A percentile compares a stretch with the other conserved stretches of the same genome.
These are phyloP conservation scores for Gelatoporia subvermispora DNA, from an alignment of 768 basidiomycete species.

Conservation along the genomic window DNA sequence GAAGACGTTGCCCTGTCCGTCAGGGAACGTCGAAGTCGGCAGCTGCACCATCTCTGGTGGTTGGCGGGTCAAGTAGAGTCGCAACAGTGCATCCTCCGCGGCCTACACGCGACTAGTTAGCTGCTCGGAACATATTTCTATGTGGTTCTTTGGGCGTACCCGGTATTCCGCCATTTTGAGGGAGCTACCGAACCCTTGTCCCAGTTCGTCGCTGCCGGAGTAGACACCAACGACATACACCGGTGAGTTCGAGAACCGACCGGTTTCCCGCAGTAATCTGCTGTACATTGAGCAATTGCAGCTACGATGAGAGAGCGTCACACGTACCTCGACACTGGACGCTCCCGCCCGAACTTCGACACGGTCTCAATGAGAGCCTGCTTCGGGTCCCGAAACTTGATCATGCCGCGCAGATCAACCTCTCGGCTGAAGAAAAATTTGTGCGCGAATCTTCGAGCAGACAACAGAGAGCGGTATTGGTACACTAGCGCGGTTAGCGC, in stretches of 20 bases:
- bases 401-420: conserved; percentile 71
- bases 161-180: conserved; percentile 94
- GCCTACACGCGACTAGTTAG: conserved; percentile 41
- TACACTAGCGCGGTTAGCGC: conserved; percentile 86
- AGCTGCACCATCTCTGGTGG: conserved; percentile 64
- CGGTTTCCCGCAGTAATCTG: conserved; percentile 89
- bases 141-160: conserved; percentile 39
- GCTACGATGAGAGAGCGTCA: not conserved
- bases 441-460: conserved; percentile 87
- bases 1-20: conserved; percentile 50
- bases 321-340: conserved; percentile 68
- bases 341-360: conserved; percentile 58
- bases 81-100: conserved; percentile 78
- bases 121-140: not conserved
- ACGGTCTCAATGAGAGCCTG: conserved; percentile 71
- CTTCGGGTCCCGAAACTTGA: conserved; percentile 83
- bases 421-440: conserved; percentile 84
- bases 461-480: conserved; percentile 77
- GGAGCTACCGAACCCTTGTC: conserved; percentile 92
- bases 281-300: no score
- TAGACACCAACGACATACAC: conserved; percentile 96
- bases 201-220: conserved; percentile 77
- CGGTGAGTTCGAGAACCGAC: conserved; percentile 85
- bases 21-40: conserved; percentile 71
- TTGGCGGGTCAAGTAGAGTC: conserved; percentile 77